Conservation (phyloP, 192 early-diverging fungal species). For the Radiomyces spectabilis region DNA sequence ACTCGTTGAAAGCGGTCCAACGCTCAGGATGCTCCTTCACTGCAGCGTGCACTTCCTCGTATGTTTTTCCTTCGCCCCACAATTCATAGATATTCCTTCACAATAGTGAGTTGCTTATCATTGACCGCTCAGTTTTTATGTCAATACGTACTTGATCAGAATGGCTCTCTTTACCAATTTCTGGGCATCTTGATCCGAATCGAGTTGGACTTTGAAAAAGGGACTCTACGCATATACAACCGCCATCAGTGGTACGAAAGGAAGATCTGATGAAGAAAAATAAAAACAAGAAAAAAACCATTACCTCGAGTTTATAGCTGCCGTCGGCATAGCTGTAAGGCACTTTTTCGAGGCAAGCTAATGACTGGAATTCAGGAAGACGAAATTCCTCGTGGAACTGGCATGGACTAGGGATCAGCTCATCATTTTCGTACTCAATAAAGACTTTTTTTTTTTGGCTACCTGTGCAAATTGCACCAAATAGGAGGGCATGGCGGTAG, state of each 20-base stretch:
- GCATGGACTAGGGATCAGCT: neutral
- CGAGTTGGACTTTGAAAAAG: slow-evolving; percentile 72
- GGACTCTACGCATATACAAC: slow-evolving; percentile 48
- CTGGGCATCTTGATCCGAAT: slow-evolving; percentile 57
- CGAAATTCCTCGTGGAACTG: slow-evolving; percentile 61
- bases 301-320: slow-evolving; percentile 56
- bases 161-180: slow-evolving; percentile 77
- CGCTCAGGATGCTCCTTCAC: slow-evolving; percentile 55
- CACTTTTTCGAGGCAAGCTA: slow-evolving; percentile 73
- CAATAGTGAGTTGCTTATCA: no score
- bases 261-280: no score
- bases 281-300: neutral
- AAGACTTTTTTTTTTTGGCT: neutral
- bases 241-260: neutral
- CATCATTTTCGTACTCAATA: neutral
- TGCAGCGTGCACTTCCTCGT: slow-evolving; percentile 50
- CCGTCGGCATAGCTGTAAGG: slow-evolving; percentile 50
- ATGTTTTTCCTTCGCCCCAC: slow-evolving; percentile 61
- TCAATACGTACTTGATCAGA: slow-evolving; percentile 56
- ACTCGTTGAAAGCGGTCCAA: slow-evolving; percentile 39
- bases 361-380: slow-evolving; percentile 75
- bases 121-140: no score
- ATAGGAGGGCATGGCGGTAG: slow-evolving; percentile 47
- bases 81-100: slow-evolving; percentile 53
- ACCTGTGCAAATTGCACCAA: slow-evolving; percentile 71